Evolutionary conservation across 208 protist genomes (phyloP), one percentile per base, ranked within the genome.

Genomic region (Trypanosoma avium): DNA sequence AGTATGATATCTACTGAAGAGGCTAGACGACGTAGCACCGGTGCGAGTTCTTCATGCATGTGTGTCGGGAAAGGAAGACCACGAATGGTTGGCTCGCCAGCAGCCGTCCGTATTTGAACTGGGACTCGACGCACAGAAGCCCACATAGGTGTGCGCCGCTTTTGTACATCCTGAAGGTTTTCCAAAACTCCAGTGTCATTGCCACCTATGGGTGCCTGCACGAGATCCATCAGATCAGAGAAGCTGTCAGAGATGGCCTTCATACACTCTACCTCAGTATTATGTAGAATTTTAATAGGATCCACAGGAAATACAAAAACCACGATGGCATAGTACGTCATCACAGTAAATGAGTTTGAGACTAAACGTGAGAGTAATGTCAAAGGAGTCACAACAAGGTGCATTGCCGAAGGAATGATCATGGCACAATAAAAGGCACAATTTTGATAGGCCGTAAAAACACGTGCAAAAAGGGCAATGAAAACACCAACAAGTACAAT

Each of bases 221-320:
- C 46, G 19, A 82, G 49, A 19, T 61, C 29, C 17, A 88, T 75
- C 6, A 84, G 56, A 1, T 63, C 57, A 30, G 67, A 70, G 42
- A 86, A 80, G 40, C 67, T 69, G 7, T 77, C 55, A 12, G 64
- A 53, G 6, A 89, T 53, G 17, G 32, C 29, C 17, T 64, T 60
- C 27, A 85, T 50, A 0, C 63, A 65, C 15, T 47, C n/a, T 32
- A 83, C 70, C 57, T 85, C 62, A 15, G 56, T 69, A 29, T 72
- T 72, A 68, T 72, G 78, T 33, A 75, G 61, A 24, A 86, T 65
- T 12, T 75, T 69, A 30, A 86, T 66, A 6, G 76, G 64, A 61
- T 92, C 75, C 4, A 87, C 70, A 0, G 85, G 85, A 43, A 92
- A 92, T 29, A 92, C 53, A 49, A 92, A 81, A 4, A 84, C 81